phyloP scores from a whole-genome alignment of 2,329 filamentous ascomycete species.

The Colletotrichum sp. region DNA sequence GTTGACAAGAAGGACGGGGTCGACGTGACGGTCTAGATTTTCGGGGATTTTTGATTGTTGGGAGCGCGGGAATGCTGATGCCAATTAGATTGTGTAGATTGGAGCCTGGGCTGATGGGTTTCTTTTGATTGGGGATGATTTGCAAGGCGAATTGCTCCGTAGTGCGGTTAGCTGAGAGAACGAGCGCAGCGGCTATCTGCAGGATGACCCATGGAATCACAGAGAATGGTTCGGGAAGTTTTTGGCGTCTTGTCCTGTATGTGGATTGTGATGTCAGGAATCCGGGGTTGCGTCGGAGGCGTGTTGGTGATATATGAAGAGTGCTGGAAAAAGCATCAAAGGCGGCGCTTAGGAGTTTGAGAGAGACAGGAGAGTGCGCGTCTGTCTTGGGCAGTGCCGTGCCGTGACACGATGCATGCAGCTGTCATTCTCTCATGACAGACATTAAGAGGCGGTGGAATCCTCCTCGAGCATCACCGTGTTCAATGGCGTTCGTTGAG shows the following conservation, averaged over 20 bases:
- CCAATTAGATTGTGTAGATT: background rate
- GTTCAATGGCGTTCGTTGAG: background rate
- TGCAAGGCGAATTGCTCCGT: background rate
- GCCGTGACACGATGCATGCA: background rate
- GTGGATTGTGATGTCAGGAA: conserved; percentile 6
- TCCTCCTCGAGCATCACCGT: background rate
- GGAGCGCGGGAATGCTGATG: background rate
- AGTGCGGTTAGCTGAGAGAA: background rate
- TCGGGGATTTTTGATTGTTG: conserved; percentile 8
- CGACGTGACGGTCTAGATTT: background rate
- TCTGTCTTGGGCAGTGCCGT: background rate
- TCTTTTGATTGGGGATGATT: background rate
- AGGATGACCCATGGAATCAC: background rate
- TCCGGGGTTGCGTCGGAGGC: background rate
- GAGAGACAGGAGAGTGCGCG: background rate
- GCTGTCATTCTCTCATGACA: background rate
- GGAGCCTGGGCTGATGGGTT: background rate
- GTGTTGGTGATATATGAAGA: background rate
- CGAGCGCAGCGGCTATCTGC: background rate
- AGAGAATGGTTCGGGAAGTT: background rate
- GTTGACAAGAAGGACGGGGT: background rate
- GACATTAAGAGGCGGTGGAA: background rate
- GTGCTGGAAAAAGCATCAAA: background rate
- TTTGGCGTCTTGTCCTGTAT: background rate
- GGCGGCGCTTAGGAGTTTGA: background rate